These are phyloP conservation scores for Cryptococcus amylolentus DNA, from an alignment of 1,284 basidiomycete genomes.

Conservation along the genomic window DNA sequence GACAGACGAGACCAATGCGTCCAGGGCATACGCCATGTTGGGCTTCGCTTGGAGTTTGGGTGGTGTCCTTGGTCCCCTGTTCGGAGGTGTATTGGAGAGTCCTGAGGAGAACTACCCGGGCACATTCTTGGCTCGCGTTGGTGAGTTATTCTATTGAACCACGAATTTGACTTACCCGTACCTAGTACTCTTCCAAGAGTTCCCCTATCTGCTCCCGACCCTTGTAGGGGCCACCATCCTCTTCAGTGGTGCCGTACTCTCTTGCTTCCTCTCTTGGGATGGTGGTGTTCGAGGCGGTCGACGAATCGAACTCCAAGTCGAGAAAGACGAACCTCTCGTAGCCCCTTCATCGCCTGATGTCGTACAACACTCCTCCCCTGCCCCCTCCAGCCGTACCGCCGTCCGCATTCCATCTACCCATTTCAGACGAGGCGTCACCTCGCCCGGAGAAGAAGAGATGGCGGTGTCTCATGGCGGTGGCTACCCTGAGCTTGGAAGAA, in stretches of 20 bases:
- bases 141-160: constrained; percentile 9
- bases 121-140: constrained; percentile 59
- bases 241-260: constrained; percentile 70
- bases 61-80: constrained; percentile 61
- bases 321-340: constrained; percentile 58
- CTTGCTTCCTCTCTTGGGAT: constrained; percentile 84
- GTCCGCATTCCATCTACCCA: constrained; percentile 22
- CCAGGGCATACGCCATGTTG: constrained; percentile 86
- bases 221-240: constrained; percentile 72
- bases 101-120: constrained; percentile 81
- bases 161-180: not conserved
- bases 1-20: constrained; percentile 77
- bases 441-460: constrained; percentile 18
- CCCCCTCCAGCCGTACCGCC: constrained; percentile 25
- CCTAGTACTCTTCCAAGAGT: constrained; percentile 63
- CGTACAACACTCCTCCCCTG: constrained; percentile 20
- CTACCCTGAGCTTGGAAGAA: constrained; percentile 19
- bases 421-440: constrained; percentile 16
- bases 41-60: constrained; percentile 97
- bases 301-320: constrained; percentile 67
- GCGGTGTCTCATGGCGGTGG: constrained; percentile 19
- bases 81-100: constrained; percentile 80
- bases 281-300: constrained; percentile 80
- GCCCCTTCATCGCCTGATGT: constrained; percentile 16
- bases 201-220: constrained; percentile 91